Evolutionary conservation across 139 green algal genomes (phyloP), one percentile per base, ranked within the genome.

Genomic region (Chlamydomonas sp.): DNA sequence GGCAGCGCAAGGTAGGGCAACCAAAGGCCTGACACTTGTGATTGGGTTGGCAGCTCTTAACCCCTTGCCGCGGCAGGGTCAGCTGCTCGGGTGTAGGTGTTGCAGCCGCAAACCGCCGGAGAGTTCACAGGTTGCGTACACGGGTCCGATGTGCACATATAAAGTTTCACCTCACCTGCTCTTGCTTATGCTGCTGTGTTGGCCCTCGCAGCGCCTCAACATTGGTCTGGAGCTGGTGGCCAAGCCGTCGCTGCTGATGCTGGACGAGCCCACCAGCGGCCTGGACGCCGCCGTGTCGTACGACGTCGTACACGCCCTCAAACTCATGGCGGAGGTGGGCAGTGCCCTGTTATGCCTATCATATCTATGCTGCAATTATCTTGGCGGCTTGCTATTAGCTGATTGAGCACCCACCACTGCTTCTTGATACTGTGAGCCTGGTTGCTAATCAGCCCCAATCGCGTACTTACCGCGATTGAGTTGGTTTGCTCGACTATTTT

Each of bases 211-310:
- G 71, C 80, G 81, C 63, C 72, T 92, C 10, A 89, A 82, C 60
- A 81, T 84, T 93, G 2, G 75, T 0, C 18, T 97, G 64, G 96
- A 98, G 90, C 91, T 98, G 68, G 93, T 98, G 16, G 90, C 89
- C 60, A 86, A 95, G 74, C 96, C 96, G 18, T 85, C 71, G 7
- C 85, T 98, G 78, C 90, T 97, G 1, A 95, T 98, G 49, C 84
- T 97, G 79, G 92, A 94, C 84, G 95, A 97, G 89, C 95, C 95
- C 2, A 97, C 95, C 62, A 87, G n/a, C 18, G 95, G 84, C 57
- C 80, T 88, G 84, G 90, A 93, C 58, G 78, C 85, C 76, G 79
- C 90, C 62, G 76, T 72, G 58, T 86, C 78, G 18, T 64, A 85
- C n/a, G 85, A 90, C 57, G 79, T 87, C 72, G 64, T 90, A 63